phyloP scores from a whole-genome alignment of 257 asterid species.

The Solanum sitiens region DNA sequence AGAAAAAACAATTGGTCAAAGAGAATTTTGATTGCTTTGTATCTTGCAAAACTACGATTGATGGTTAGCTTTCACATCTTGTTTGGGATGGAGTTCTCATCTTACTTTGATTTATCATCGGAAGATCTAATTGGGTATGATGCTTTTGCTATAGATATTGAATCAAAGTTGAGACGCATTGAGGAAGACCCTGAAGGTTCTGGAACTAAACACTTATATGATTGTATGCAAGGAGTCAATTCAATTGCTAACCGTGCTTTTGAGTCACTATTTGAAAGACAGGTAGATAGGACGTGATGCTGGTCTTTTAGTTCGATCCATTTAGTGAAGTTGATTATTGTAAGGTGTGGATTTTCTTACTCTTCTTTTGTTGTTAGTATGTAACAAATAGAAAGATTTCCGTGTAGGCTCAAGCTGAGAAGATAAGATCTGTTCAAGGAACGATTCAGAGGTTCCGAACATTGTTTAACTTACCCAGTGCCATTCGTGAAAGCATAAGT shows the following conservation, averaged over 20 bases:
- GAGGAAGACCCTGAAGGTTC: slow-evolving; percentile 99
- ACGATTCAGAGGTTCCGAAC: slow-evolving; percentile 99
- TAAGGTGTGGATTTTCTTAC: not conserved
- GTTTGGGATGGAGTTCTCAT: not conserved
- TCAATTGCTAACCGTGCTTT: slow-evolving; percentile 81
- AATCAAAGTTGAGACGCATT: slow-evolving; percentile 87
- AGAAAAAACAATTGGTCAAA: slow-evolving; percentile 93
- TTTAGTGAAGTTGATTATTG: slow-evolving; percentile 2
- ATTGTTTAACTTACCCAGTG: slow-evolving; percentile 91
- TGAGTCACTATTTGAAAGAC: slow-evolving; percentile 95
- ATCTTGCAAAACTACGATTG: slow-evolving; percentile 97
- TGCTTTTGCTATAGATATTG: slow-evolving; percentile 55
- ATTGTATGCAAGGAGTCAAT: slow-evolving; percentile 79
- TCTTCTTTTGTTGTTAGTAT: not conserved
- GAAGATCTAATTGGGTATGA: not conserved
- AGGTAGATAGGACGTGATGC: slow-evolving; percentile 46
- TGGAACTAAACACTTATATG: slow-evolving; percentile 71
- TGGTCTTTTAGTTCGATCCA: slow-evolving; percentile 3
- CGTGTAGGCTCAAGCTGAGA: slow-evolving; percentile 89
- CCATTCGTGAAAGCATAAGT: slow-evolving; percentile 87
- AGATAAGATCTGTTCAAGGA: slow-evolving; percentile 96
- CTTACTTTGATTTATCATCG: not conserved
- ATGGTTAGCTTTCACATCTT: slow-evolving; percentile 49
- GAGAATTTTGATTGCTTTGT: slow-evolving; percentile 98
- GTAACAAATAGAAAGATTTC: slow-evolving; percentile 7